Evolutionary conservation across 164 flowering plant species (phyloP).

Genomic region (Stephania japonica): DNA sequence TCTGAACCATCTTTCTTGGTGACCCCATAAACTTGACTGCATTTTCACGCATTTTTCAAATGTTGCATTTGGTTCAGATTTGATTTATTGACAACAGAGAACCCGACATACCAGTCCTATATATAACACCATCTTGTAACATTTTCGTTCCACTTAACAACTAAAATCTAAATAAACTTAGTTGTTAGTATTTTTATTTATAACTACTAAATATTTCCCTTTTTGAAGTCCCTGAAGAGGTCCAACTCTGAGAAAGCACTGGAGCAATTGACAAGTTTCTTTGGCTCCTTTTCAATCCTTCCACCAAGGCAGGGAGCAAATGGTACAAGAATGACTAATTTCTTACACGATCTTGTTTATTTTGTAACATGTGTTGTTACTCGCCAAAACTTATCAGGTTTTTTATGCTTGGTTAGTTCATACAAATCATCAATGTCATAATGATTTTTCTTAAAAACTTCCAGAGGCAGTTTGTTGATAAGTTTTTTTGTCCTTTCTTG

Average conservation of each 20-base stretch:
- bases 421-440: neutral
- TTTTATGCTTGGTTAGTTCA: neutral
- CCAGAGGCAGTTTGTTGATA: neutral
- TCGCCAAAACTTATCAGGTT: neutral
- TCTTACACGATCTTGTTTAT: neutral
- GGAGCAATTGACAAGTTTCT: constrained; percentile 58
- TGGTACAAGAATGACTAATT: constrained; percentile 32
- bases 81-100: neutral
- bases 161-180: neutral
- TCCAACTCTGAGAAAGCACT: constrained; percentile 74
- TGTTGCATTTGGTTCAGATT: neutral
- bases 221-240: constrained; percentile 58
- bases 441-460: too few relatives aligned
- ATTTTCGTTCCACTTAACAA: neutral
- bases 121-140: neutral
- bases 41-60: neutral
- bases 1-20: neutral
- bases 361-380: neutral
- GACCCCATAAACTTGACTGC: neutral
- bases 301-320: constrained; percentile 48
- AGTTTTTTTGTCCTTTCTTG: neutral
- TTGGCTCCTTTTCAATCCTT: constrained; percentile 66
- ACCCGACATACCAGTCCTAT: neutral
- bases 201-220: constrained; percentile 1
- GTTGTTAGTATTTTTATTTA: neutral